Percentiles rank a stretch among this genome's conserved stretches.
These are phyloP conservation scores for Gracilariopsis chorda DNA, from an alignment of 23 red algal genomes.

Conservation along the genomic window DNA sequence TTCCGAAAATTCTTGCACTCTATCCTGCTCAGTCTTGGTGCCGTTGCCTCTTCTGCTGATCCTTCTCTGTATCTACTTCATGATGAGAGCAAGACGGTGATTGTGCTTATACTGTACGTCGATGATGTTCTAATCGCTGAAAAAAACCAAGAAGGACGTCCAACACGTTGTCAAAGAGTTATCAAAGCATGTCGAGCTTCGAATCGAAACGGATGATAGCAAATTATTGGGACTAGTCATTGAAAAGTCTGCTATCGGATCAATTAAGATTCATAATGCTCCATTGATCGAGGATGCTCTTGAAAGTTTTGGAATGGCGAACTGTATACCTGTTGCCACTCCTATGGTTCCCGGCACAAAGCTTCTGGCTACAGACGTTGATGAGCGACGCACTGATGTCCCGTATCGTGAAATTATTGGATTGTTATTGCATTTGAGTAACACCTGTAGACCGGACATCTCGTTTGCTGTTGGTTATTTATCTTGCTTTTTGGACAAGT, in stretches of 20 bases:
- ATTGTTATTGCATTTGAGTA: background rate
- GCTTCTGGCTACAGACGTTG: background rate
- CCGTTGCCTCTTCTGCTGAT: background rate
- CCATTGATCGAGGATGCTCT: background rate
- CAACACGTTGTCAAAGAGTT: background rate
- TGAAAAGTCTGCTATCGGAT: background rate
- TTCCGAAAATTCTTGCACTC: constrained; percentile 2
- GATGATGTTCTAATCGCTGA: constrained; percentile 13
- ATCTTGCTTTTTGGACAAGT: background rate
- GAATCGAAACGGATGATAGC: background rate
- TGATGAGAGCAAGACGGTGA: background rate
- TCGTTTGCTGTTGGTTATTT: background rate
- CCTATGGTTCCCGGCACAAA: background rate
- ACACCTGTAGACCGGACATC: background rate
- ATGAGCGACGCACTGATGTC: background rate
- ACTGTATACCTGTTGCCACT: background rate
- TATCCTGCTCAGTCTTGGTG: background rate
- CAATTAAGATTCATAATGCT: background rate
- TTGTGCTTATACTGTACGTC: background rate
- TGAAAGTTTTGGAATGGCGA: background rate
- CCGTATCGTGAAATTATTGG: background rate
- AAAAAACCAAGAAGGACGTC: background rate
- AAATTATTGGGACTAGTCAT: background rate
- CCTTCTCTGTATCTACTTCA: background rate
- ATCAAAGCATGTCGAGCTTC: background rate